Evolutionary conservation across 2,329 filamentous ascomycete species (phyloP).

Genomic region (Madurella fahalii): DNA sequence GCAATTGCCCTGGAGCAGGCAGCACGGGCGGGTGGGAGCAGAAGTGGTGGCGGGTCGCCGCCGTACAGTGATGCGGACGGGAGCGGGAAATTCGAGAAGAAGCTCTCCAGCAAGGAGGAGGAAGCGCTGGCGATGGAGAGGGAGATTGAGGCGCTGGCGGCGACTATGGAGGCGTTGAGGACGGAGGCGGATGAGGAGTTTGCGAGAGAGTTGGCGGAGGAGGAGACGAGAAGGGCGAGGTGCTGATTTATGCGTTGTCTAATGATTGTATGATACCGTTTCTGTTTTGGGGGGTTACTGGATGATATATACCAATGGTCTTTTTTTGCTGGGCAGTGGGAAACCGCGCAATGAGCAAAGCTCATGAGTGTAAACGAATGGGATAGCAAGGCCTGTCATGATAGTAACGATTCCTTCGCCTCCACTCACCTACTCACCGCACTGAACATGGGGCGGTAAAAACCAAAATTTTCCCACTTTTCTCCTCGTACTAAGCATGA

Average conservation of each 20-base stretch:
- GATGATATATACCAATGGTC: too few species aligned
- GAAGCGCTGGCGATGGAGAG: conserved; percentile 30
- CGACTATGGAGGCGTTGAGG: conserved; percentile 36
- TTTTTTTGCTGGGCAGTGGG: too few species aligned
- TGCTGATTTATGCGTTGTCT: neutral
- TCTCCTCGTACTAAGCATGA: too few species aligned
- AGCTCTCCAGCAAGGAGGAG: conserved; percentile 18
- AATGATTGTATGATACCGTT: neutral
- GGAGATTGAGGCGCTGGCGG: conserved; percentile 38
- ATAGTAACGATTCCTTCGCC: too few species aligned
- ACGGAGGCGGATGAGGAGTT: conserved; percentile 46
- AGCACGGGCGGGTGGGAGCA: neutral
- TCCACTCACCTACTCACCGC: too few species aligned
- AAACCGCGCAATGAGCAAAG: too few species aligned
- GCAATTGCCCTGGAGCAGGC: conserved; percentile 23
- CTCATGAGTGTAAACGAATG: too few species aligned
- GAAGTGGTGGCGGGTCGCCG: neutral
- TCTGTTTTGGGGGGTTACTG: too few species aligned
- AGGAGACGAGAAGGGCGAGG: conserved; percentile 21
- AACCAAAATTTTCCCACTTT: too few species aligned
- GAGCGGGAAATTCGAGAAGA: conserved; percentile 10
- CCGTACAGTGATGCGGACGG: conserved; percentile 1
- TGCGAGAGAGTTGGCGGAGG: conserved; percentile 39
- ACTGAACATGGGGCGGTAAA: too few species aligned
- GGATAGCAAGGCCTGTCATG: too few species aligned